Evolutionary conservation across 2,329 filamentous ascomycete genomes (phyloP), one percentile per base, ranked within the genome.

Genomic region (Colletotrichum eremochloae): DNA sequence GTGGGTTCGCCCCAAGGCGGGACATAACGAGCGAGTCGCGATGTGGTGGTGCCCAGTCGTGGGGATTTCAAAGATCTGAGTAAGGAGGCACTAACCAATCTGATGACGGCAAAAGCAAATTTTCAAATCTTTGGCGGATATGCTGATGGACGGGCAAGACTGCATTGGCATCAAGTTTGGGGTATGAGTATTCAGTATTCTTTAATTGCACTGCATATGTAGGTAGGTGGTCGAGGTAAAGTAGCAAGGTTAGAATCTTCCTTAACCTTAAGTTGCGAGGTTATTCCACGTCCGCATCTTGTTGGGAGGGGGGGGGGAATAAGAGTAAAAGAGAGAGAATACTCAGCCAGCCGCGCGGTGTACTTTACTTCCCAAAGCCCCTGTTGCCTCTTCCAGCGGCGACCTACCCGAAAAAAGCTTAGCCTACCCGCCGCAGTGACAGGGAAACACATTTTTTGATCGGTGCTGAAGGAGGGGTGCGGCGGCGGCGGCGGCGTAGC

Each of bases 351-450:
- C 69, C 69, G 69, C 69, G 69, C 69, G 69, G 66, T 64, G 58
- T n/a, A 46, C 6, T 46, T 46, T 55, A 56, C 66, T 44, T 38
- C 18, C 31, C 9, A 20, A 14, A 18, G 24, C 29, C 12, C 15
- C 15, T 20, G 40, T 40, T 38, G 15, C 52, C 20, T 42, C 66
- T 14, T 67, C 12, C 1, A 29, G 29, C 60, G 53, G 36, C 31
- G n/a, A 15, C 15, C 40, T 31, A n/a, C 44, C 66, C 61, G 44
- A n/a, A 69, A 72, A 58, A 24, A 61, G 69, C 31, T 29, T 69
- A 72, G 66, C 24, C 38, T 44, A 72, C 69, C 69, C 66, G 66
- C 69, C 66, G 69, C 29, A 60, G 69, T 46, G 65, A 62, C 58
- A 52, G 57, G 52, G 52, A 67, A 31, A 38, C 29, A 15, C 48